Percentiles rank a stretch among this genome's conserved stretches.
Evolutionary conservation across 2,329 filamentous ascomycete species (phyloP).

Genomic region (Botrytis hyacinthi): DNA sequence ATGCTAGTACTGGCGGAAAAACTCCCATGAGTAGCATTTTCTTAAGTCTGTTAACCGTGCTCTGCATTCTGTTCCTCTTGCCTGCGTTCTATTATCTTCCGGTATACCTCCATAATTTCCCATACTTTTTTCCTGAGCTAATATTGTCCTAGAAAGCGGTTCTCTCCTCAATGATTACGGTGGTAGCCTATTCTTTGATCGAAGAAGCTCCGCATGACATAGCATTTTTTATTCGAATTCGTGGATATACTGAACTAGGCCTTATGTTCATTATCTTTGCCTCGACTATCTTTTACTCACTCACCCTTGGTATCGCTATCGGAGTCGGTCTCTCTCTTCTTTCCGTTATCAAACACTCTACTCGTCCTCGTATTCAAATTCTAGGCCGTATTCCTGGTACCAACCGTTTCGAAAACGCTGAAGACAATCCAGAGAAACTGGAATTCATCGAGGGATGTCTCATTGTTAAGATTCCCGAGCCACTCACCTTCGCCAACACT

Average conservation of each 20-base stretch:
- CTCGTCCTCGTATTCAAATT: slow-evolving; percentile 92
- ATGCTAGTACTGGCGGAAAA: slow-evolving; percentile 84
- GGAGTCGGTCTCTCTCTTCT: slow-evolving; percentile 89
- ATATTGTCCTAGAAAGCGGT: slow-evolving; percentile 73
- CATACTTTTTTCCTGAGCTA: slow-evolving; percentile 17
- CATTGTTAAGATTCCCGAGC: slow-evolving; percentile 97
- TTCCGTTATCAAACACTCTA: slow-evolving; percentile 85
- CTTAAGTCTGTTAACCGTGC: slow-evolving; percentile 75
- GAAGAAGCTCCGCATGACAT: slow-evolving; percentile 95
- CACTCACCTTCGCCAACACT: slow-evolving; percentile 94
- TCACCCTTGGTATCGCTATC: slow-evolving; percentile 89
- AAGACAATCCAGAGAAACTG: slow-evolving; percentile 66
- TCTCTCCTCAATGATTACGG: slow-evolving; percentile 88
- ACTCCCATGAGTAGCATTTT: slow-evolving; percentile 93
- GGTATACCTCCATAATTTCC: slow-evolving; percentile 53
- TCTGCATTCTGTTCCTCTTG: slow-evolving; percentile 77
- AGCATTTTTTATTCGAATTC: slow-evolving; percentile 80
- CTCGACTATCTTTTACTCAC: slow-evolving; percentile 90
- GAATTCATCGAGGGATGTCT: slow-evolving; percentile 91
- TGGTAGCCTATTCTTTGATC: slow-evolving; percentile 90
- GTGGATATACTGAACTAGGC: slow-evolving; percentile 79
- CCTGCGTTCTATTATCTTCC: slow-evolving; percentile 95
- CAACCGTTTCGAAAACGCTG: slow-evolving; percentile 82
- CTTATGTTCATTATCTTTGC: slow-evolving; percentile 90
- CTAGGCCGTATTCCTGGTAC: slow-evolving; percentile 84